These are phyloP conservation scores for Trifolium pratense DNA, from an alignment of 306 rosid species.

Conservation along the genomic window DNA sequence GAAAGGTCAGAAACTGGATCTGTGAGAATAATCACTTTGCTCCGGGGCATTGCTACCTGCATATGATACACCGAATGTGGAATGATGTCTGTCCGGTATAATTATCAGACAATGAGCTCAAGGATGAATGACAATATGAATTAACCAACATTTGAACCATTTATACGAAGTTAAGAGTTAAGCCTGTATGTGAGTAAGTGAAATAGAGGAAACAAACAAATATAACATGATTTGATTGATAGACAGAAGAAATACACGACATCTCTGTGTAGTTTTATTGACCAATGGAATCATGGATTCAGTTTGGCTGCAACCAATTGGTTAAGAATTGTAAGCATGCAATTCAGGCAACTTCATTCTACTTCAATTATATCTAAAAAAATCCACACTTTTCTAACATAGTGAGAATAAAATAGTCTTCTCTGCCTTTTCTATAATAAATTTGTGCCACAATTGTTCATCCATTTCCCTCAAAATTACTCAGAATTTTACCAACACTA, in stretches of 20 bases:
- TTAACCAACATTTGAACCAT: constrained; percentile 11
- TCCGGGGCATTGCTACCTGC: constrained; percentile 83
- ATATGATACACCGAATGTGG: constrained; percentile 36
- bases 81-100: constrained; percentile 7
- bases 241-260: neutral
- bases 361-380: neutral
- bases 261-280: neutral
- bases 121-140: constrained; percentile 23
- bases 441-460: neutral
- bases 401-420: neutral
- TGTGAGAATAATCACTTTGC: constrained; percentile 70
- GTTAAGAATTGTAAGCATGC: neutral
- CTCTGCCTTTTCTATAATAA: constrained; percentile 1
- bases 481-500: neutral
- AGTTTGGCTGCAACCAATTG: constrained; percentile 1
- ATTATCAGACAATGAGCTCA: neutral
- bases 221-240: constrained; percentile 9
- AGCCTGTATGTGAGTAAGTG: neutral
- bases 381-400: neutral
- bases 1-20: constrained; percentile 82
- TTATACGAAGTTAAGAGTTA: neutral
- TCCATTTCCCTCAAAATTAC: neutral
- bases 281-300: neutral
- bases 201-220: constrained; percentile 12
- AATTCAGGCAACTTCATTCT: neutral